Conservation (phyloP, 2,329 filamentous ascomycete species). For the Colletotrichum brevisporum region DNA sequence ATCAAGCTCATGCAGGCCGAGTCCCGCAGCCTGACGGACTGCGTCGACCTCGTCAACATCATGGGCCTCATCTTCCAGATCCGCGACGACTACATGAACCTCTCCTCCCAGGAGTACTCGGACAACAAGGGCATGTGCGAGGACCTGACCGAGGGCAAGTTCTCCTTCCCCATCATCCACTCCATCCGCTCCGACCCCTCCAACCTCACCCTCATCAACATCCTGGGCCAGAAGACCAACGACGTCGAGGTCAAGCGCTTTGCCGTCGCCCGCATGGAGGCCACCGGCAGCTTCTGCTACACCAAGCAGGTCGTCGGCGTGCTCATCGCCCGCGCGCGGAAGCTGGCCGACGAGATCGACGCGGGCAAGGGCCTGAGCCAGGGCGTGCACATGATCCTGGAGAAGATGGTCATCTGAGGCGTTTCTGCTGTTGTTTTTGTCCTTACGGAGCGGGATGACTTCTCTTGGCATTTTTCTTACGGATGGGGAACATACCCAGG, state of each 20-base stretch:
- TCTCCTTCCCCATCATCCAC: constrained; percentile 96
- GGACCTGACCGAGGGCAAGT: constrained; percentile 96
- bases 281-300: constrained; percentile 90
- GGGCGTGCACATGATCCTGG: constrained; percentile 76
- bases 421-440: neutral
- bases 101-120: constrained; percentile 81
- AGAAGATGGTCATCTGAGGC: constrained; percentile 68
- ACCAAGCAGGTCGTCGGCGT: constrained; percentile 77
- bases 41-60: constrained; percentile 86
- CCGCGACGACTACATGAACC: constrained; percentile 93
- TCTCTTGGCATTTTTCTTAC: neutral
- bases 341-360: constrained; percentile 76
- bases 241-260: constrained; percentile 93
- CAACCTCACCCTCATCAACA: constrained; percentile 88
- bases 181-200: constrained; percentile 83
- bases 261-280: constrained; percentile 91
- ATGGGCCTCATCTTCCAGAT: constrained; percentile 92
- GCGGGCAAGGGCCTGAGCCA: constrained; percentile 68
- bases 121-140: constrained; percentile 95
- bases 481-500: neutral
- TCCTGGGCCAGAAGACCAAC: constrained; percentile 88
- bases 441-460: neutral
- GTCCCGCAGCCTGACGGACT: constrained; percentile 71
- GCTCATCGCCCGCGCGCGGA: constrained; percentile 74
- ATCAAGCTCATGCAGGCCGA: constrained; percentile 92